phyloP scores from a whole-genome alignment of 1,139 yeast species.

The Yamadazyma sp. region DNA sequence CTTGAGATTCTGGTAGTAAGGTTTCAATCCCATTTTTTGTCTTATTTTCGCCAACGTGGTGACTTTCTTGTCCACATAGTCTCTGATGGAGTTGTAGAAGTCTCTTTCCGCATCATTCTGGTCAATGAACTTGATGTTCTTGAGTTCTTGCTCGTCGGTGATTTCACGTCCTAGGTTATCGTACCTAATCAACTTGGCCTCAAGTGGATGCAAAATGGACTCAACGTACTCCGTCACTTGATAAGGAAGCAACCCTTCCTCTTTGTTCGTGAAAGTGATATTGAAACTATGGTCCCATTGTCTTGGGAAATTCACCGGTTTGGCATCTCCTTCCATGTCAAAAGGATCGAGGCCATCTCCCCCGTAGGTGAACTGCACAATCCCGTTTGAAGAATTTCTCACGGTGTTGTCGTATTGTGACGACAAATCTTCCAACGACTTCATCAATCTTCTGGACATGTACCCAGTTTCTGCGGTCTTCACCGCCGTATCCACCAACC shows the following conservation, averaged over 20 bases:
- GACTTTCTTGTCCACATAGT: constrained; percentile 60
- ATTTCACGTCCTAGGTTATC: constrained; percentile 73
- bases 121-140: constrained; percentile 63
- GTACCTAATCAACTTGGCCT: constrained; percentile 56
- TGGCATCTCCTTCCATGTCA: constrained; percentile 99
- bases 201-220: constrained; percentile 60
- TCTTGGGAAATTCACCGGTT: constrained; percentile 88
- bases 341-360: constrained; percentile 98
- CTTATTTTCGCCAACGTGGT: constrained; percentile 56
- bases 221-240: constrained; percentile 61
- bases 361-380: constrained; percentile 97
- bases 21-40: constrained; percentile 46
- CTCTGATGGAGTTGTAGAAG: constrained; percentile 73
- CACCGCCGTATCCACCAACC: constrained; percentile 98
- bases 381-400: constrained; percentile 91
- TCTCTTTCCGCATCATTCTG: constrained; percentile 84
- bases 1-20: constrained; percentile 26
- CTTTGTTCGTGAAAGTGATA: constrained; percentile 60
- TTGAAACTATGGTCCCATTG: constrained; percentile 94
- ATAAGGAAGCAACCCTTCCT: constrained; percentile 66
- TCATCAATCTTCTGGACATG: constrained; percentile 98
- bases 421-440: constrained; percentile 93
- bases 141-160: constrained; percentile 29
- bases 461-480: constrained; percentile 99
- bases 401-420: constrained; percentile 94